A percentile compares a stretch with the other conserved stretches of the same genome.
Conservation (phyloP, 345 rosid species). For the Citrus reticulata region DNA sequence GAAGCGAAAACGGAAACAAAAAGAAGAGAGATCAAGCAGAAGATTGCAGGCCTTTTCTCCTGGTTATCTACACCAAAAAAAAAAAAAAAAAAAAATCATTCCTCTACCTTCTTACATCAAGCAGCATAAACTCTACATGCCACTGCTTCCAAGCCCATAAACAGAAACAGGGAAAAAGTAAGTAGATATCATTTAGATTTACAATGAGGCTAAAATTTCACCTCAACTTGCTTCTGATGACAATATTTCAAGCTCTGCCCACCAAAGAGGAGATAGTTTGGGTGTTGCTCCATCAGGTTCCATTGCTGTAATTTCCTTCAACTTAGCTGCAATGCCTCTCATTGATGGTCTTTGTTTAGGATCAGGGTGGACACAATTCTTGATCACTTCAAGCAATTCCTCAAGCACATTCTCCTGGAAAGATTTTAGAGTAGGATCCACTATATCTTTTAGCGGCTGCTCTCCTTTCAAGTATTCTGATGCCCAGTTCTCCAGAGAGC, state of each 20-base stretch:
- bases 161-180: background rate
- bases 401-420: slow-evolving; percentile 51
- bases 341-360: slow-evolving; percentile 54
- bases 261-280: slow-evolving; percentile 82
- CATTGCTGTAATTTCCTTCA: slow-evolving; percentile 70
- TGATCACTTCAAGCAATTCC: slow-evolving; percentile 56
- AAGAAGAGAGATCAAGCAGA: background rate
- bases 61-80: slow-evolving; percentile 8
- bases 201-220: background rate
- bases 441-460: slow-evolving; percentile 42
- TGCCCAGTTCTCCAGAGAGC: slow-evolving; percentile 46
- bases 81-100: background rate
- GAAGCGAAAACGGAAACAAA: background rate
- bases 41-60: background rate
- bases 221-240: slow-evolving; percentile 47
- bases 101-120: background rate
- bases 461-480: slow-evolving; percentile 34
- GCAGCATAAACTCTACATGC: background rate
- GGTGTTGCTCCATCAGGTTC: slow-evolving; percentile 73
- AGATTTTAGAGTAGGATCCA: slow-evolving; percentile 63
- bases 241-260: slow-evolving; percentile 95
- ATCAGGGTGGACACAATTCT: slow-evolving; percentile 59
- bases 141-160: slow-evolving; percentile 4
- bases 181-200: background rate
- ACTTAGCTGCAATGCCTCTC: slow-evolving; percentile 49